Evolutionary conservation across 768 basidiomycete species (phyloP).

Genomic region (Podaxis sp.): DNA sequence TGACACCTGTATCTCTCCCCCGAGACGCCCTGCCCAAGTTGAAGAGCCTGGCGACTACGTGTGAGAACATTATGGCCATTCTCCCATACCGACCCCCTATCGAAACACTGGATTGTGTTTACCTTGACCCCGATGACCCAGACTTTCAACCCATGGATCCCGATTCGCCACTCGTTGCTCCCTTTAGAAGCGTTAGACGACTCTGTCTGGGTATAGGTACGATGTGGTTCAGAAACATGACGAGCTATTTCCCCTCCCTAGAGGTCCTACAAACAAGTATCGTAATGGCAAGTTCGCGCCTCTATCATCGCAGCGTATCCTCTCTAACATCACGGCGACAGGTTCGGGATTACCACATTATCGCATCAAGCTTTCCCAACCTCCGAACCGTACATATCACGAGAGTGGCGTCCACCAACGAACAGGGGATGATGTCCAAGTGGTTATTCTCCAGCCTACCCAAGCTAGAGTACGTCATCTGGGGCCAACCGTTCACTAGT

Average conservation of each 20-base stretch:
- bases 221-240: conserved; percentile 8
- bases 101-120: conserved; percentile 1
- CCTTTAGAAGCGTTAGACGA: background rate
- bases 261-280: conserved; percentile 4
- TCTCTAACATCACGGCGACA: background rate
- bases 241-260: conserved; percentile 1
- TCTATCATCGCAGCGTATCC: background rate
- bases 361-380: background rate
- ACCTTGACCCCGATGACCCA: conserved; percentile 3
- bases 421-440: conserved; percentile 5
- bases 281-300: background rate
- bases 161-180: background rate
- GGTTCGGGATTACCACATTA: conserved; percentile 2
- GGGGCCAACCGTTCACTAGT: background rate
- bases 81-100: background rate
- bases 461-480: background rate
- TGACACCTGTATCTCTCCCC: background rate
- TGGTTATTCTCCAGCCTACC: background rate
- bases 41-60: background rate
- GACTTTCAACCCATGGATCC: conserved; percentile 7
- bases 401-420: background rate
- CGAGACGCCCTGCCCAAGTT: background rate
- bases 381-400: conserved; percentile 7
- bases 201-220: background rate
- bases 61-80: background rate